Conservation (phyloP, 306 rosid genomes). For the Alnus rubra region DNA sequence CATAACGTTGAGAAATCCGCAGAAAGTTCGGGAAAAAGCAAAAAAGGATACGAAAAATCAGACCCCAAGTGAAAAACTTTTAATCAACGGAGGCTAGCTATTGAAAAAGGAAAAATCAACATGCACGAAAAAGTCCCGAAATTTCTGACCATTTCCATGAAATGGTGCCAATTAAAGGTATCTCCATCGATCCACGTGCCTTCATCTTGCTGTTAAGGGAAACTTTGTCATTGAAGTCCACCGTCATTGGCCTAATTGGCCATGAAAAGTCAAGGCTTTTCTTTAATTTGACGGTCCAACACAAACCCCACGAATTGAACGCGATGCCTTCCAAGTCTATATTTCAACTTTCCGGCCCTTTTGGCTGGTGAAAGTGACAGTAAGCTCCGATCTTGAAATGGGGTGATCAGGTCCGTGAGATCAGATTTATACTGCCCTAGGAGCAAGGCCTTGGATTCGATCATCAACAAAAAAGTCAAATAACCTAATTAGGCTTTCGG, state of each 20-base stretch:
- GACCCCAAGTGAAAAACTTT: neutral
- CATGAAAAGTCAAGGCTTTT: neutral
- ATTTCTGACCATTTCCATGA: conserved; percentile 3
- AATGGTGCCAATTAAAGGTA: conserved; percentile 2
- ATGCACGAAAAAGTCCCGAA: neutral
- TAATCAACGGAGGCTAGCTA: neutral
- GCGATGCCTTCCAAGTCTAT: neutral
- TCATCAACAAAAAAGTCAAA: neutral
- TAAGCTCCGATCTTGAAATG: neutral
- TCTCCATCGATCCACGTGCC: no score
- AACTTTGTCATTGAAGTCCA: neutral
- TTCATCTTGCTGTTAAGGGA: neutral
- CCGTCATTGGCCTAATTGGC: neutral
- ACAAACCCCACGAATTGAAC: neutral
- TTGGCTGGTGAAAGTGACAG: neutral
- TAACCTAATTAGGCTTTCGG: neutral
- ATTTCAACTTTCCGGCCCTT: neutral
- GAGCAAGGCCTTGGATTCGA: neutral
- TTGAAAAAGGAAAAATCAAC: neutral
- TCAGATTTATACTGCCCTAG: neutral
- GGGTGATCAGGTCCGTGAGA: neutral
- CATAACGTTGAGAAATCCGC: neutral
- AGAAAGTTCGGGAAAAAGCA: neutral
- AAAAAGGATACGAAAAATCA: no score
- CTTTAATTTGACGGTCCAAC: neutral